Percentiles rank a stretch among this genome's conserved stretches.
These are phyloP conservation scores for Ashbya aceris DNA, from an alignment of 1,139 yeast genomes.

Conservation along the genomic window DNA sequence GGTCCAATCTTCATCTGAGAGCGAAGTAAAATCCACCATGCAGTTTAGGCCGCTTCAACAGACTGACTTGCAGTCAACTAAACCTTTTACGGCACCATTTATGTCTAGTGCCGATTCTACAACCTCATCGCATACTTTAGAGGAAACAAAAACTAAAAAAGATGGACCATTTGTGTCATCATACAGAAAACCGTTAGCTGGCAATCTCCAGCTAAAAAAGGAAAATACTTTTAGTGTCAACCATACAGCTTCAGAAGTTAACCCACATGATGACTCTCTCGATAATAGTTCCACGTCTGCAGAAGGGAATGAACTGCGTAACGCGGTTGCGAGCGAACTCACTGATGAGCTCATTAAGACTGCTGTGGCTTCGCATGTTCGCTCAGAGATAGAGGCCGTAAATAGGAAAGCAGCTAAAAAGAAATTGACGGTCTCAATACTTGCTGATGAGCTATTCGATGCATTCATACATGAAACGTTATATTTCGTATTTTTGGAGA, in stretches of 20 bases:
- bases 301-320: too few relatives aligned
- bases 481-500: slow-evolving; percentile 36
- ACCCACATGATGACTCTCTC: too few relatives aligned
- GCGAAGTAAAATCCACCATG: too few relatives aligned
- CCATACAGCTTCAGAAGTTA: too few relatives aligned
- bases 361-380: slow-evolving; percentile 30
- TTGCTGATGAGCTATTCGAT: slow-evolving; percentile 42
- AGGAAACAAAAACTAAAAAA: slow-evolving; percentile 2
- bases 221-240: too few relatives aligned
- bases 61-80: too few relatives aligned
- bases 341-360: slow-evolving; percentile 30
- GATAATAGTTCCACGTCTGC: too few relatives aligned
- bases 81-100: slow-evolving; percentile 1
- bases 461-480: slow-evolving; percentile 55
- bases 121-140: slow-evolving; percentile 7
- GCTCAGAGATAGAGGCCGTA: slow-evolving; percentile 5
- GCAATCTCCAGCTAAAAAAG: too few relatives aligned
- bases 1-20: too few relatives aligned
- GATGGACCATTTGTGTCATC: slow-evolving; percentile 3
- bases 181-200: too few relatives aligned
- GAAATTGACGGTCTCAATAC: slow-evolving; percentile 29
- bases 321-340: slow-evolving; percentile 10
- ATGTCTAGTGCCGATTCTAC: slow-evolving; percentile 1
- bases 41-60: too few relatives aligned
- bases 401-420: slow-evolving; percentile 30